Percentiles rank a stretch among this genome's conserved stretches.
These are phyloP conservation scores for Talaromyces ruber DNA, from an alignment of 495 filamentous ascomycete genomes.

Conservation along the genomic window DNA sequence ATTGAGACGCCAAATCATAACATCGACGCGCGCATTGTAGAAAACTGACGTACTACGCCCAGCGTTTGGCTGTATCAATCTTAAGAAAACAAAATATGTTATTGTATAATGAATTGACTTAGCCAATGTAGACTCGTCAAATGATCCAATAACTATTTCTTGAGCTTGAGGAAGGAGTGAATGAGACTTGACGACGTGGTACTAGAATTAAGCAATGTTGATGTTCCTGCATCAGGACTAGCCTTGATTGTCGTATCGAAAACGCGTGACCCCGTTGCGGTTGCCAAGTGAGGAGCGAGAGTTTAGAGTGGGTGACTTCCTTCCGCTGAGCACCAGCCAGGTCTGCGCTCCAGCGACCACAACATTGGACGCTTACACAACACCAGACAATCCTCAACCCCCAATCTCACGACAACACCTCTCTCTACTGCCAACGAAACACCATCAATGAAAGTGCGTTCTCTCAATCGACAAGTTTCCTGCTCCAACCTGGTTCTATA, in stretches of 20 bases:
- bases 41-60: neutral
- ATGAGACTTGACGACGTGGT: neutral
- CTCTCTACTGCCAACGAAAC: neutral
- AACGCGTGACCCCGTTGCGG: slow-evolving; percentile 1
- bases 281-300: neutral
- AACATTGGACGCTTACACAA: neutral
- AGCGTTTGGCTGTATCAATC: neutral
- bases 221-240: neutral
- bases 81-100: neutral
- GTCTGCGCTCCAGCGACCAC: neutral
- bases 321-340: neutral
- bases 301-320: neutral
- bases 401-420: neutral
- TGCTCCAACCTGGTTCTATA: neutral
- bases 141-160: neutral
- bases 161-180: neutral
- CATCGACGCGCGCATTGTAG: neutral
- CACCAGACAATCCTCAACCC: neutral
- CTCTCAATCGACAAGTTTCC: neutral
- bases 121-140: neutral
- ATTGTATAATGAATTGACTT: neutral
- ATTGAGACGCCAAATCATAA: neutral
- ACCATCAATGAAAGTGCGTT: neutral
- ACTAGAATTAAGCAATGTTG: neutral
- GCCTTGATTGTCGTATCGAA: neutral